A percentile compares a stretch with the other conserved stretches of the same genome.
These are phyloP conservation scores for Phialemoniopsis sp. DNA, from an alignment of 2,329 filamentous ascomycete species.

Conservation along the genomic window DNA sequence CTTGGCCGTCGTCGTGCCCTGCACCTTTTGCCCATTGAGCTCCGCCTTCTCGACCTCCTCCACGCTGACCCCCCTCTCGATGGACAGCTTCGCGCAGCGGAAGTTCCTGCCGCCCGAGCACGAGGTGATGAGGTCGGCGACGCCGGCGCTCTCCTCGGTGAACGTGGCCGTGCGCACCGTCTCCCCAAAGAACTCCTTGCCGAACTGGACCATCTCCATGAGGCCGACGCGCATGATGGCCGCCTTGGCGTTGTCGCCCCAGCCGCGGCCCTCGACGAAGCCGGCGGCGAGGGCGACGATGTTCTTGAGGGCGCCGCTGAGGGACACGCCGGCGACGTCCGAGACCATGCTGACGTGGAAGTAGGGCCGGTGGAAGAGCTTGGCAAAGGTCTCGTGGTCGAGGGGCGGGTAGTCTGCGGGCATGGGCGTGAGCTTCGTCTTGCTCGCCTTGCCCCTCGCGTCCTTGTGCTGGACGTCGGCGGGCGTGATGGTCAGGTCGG, in stretches of 20 bases:
- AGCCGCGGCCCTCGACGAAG: constrained; percentile 91
- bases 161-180: constrained; percentile 81
- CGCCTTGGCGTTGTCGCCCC: constrained; percentile 99
- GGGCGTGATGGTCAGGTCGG: constrained; percentile 44
- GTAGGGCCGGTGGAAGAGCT: constrained; percentile 91
- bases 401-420: constrained; percentile 82
- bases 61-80: constrained; percentile 74
- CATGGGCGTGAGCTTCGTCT: constrained; percentile 68
- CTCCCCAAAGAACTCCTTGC: constrained; percentile 85
- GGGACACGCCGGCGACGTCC: constrained; percentile 94
- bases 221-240: constrained; percentile 96
- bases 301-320: constrained; percentile 94
- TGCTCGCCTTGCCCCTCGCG: constrained; percentile 61
- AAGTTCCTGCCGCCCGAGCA: constrained; percentile 93
- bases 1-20: constrained; percentile 86
- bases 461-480: constrained; percentile 57
- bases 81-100: constrained; percentile 83
- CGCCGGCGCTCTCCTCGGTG: constrained; percentile 93
- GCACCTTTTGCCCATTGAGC: constrained; percentile 93
- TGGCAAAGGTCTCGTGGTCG: constrained; percentile 77
- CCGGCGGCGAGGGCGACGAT: constrained; percentile 91
- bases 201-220: constrained; percentile 94
- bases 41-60: constrained; percentile 85
- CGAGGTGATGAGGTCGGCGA: constrained; percentile 92
- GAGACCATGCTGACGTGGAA: constrained; percentile 94